Conservation (phyloP, 2,329 filamentous ascomycete species). For the Colletotrichum sp. region DNA sequence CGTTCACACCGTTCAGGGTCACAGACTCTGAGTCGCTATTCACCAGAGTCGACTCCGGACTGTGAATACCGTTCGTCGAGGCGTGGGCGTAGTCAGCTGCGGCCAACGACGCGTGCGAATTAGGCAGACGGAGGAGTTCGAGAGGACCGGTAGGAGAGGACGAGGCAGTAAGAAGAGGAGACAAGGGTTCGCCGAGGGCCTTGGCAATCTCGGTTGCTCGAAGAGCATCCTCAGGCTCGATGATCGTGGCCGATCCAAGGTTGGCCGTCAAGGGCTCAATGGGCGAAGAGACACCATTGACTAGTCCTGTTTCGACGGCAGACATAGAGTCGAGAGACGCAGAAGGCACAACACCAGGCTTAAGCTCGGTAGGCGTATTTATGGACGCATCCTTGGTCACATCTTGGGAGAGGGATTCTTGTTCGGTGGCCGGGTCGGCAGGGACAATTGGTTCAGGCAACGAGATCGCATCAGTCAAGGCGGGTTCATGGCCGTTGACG, state of each 20-base stretch:
- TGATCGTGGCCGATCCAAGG: neutral
- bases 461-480: neutral
- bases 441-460: neutral
- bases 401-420: neutral
- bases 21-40: no score
- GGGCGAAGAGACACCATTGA: neutral
- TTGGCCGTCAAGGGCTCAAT: neutral
- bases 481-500: neutral
- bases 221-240: neutral
- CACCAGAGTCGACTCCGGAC: neutral
- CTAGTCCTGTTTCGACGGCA: neutral
- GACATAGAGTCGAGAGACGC: neutral
- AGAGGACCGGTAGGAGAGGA: slow-evolving; percentile 41
- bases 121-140: slow-evolving; percentile 60
- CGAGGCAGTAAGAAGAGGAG: neutral
- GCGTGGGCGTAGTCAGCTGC: neutral
- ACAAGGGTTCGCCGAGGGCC: neutral
- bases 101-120: slow-evolving; percentile 40
- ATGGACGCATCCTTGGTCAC: neutral
- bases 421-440: neutral
- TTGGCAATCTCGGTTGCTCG: neutral
- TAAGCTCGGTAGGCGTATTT: neutral
- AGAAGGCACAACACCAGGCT: neutral
- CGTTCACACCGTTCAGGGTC: neutral
- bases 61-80: neutral